Evolutionary conservation across 2,329 filamentous ascomycete genomes (phyloP).

Genomic region (Scorias spongiosa): DNA sequence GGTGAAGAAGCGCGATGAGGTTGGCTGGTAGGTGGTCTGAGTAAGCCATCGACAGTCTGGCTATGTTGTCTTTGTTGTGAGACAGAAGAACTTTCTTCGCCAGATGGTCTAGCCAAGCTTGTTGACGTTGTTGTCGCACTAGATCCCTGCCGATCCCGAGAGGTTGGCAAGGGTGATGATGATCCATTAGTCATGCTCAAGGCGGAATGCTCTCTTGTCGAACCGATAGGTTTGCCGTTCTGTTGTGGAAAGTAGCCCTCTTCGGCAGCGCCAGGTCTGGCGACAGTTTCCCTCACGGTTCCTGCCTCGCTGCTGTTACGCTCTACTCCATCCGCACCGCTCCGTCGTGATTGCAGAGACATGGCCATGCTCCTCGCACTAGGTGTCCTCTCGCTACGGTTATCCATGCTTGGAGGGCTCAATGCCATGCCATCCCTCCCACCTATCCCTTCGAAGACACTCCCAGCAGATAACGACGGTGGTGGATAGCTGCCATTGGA

Average conservation of each 20-base stretch:
- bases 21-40: constrained; percentile 12
- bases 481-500: constrained; percentile 13
- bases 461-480: constrained; percentile 22
- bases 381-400: constrained; percentile 10
- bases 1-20: constrained; percentile 20
- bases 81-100: constrained; percentile 14
- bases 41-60: constrained; percentile 7
- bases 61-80: neutral
- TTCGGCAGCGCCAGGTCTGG: constrained; percentile 20
- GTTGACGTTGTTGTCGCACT: constrained; percentile 11
- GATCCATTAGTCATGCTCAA: constrained; percentile 9
- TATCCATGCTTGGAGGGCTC: constrained; percentile 11
- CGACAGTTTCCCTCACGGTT: constrained; percentile 12
- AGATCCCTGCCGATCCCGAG: constrained; percentile 6
- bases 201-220: constrained; percentile 10
- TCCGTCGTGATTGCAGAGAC: constrained; percentile 23
- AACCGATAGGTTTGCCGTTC: constrained; percentile 22
- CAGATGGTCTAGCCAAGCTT: constrained; percentile 11
- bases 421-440: constrained; percentile 16
- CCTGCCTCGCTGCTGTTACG: constrained; percentile 12
- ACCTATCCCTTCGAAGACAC: constrained; percentile 22
- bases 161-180: constrained; percentile 4
- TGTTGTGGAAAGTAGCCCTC: constrained; percentile 32
- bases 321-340: constrained; percentile 15
- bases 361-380: constrained; percentile 15